Base-by-base conservation (phyloP, 176 grass and related monocot species). In the Eragrostis curvula region DNA sequence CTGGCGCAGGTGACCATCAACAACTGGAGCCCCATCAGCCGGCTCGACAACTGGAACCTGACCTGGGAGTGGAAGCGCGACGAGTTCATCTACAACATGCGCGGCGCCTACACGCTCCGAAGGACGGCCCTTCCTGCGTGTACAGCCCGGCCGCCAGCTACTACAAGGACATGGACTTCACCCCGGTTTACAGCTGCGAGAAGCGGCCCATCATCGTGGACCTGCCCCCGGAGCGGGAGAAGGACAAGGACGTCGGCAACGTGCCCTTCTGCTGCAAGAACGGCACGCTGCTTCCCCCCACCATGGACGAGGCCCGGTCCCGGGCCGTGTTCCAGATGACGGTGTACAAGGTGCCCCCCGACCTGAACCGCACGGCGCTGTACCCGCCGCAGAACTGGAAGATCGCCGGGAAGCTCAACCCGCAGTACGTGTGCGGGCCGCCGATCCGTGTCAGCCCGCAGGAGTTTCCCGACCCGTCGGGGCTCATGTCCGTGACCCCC, bases 31-130 rank as follows among this genome's bases (percentile, higher is more conserved):
- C 93, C 90, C 52, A 84, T 99, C 23, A 86, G 89, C 72, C 89
- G 93, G 8, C 91, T 99, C 7, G 96, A 99, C 85, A 96, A 93
- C 68, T 99, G 96, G 96, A 95, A 99, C 76, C 84, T 99, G 20
- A 96, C 93, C 11, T 99, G 96, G 96, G 93, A 99, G 82, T 99
- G 96, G 93, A 93, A 95, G 76, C 90, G 93, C 27, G 91, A 87
- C 43, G 93, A 99, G 79, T 96, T 99, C 85, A 99, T 96, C 89
- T 73, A 86, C 79, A 90, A 0, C 28, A 93, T 99, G 93, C 84
- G 77, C 52, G 96, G 93, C 60, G 96, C 93, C 3, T 99, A 99
- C 82, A 96, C 90, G 29, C 85, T 93, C 14, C 71, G 57, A 94
- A 85, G 70, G 96, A 96, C 50, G 67, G 79, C 42, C 74, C 90